Conservation (phyloP, 106 monocot species). For the Acorus calamus region DNA sequence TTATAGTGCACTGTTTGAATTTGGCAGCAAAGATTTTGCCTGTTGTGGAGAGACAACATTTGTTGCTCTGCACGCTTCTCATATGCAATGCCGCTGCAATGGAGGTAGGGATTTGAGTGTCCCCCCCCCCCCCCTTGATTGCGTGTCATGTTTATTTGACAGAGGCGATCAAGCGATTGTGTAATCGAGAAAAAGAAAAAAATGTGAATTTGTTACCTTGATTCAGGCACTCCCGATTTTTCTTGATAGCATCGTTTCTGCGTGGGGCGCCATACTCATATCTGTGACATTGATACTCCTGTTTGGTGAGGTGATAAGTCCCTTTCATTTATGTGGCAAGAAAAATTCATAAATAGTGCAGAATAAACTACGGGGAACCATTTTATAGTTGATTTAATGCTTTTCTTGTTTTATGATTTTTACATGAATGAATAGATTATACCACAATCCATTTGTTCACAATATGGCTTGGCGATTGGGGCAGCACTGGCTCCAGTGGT, state of each 20-base stretch:
- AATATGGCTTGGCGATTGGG: conserved; percentile 85
- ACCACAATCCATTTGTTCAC: conserved; percentile 83
- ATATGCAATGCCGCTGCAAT: conserved; percentile 92
- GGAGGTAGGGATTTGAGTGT: conserved; percentile 47
- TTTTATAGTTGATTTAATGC: too few species aligned
- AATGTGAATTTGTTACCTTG: background rate
- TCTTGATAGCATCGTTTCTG: conserved; percentile 75
- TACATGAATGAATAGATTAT: conserved; percentile 45
- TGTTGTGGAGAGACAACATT: conserved; percentile 76
- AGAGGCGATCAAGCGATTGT: too few species aligned
- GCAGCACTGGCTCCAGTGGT: conserved; percentile 74
- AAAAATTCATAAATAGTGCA: too few species aligned
- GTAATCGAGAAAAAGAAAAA: too few species aligned
- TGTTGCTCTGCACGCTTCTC: conserved; percentile 87
- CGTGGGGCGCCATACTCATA: conserved; percentile 91
- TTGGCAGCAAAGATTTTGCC: conserved; percentile 77
- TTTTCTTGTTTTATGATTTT: background rate
- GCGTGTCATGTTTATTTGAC: too few species aligned
- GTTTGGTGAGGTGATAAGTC: conserved; percentile 72
- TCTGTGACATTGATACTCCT: conserved; percentile 92
- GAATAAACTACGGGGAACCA: too few species aligned
- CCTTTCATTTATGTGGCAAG: background rate
- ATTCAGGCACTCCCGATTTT: conserved; percentile 85
- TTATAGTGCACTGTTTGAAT: background rate
- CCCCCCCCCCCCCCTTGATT: too few species aligned